Base-by-base conservation (phyloP, 23 red algal species). In the Gracilaria domingensis region DNA sequence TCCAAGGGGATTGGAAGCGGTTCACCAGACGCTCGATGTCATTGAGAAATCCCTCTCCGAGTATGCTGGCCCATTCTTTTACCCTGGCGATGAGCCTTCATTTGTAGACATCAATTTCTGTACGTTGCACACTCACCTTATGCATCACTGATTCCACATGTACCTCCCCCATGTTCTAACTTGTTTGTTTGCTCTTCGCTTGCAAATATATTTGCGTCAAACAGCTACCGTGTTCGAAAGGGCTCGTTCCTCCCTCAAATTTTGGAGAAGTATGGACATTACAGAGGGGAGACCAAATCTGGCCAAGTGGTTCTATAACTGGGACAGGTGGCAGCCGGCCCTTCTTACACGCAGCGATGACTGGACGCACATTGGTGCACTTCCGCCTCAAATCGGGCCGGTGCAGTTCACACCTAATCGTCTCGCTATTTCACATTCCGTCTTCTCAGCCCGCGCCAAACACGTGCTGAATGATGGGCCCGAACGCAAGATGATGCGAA, bases 311-410 rank as follows among this genome's bases (percentile, higher is more conserved):
- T 92, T 82, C 89, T 36, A 69, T 8, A 79, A 87, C 32, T 93
- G 90, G 82, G 89, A 96, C 21, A 60, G 29, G 17, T 87, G 83
- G 79, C 79, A 62, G 38, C 83, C 80, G 53, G 90, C 83, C 0
- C 47, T 76, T 16, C 85, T 92, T 34, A 65, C 62, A 16, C 92
- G 83, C 75, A 81, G 82, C 73, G 92, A 94, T 40, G 92, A 94
- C 64, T 82, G 77, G 92, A 93, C 94, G 17, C 94, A 93, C 66
- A 90, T 98, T 13, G 66, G 85, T n/a, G 89, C 88, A 26, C 81
- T 98, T 21, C 96, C 96, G 1, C 96, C 96, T 4, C 96, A 98
- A 57, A 91, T 98, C 17, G 96, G 96, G 23, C 91, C 86, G 8
- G 87, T 82, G 26, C 54, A 58, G 17, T 93, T 93, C 67, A 48